phyloP scores from a whole-genome alignment of 805 yeast species.

The Kluyveromyces siamensis region DNA sequence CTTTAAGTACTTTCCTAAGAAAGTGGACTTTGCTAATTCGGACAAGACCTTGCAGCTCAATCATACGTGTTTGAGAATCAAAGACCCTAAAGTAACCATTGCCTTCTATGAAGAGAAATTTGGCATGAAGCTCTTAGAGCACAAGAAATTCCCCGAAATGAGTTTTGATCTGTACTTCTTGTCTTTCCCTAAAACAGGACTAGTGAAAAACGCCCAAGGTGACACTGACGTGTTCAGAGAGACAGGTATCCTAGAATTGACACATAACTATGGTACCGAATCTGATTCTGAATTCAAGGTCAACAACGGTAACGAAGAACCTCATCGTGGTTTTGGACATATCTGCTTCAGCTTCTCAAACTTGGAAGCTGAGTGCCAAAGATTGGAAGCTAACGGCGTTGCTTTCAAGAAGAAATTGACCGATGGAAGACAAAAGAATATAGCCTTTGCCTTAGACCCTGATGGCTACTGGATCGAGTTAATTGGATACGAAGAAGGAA shows the following conservation, averaged over 20 bases:
- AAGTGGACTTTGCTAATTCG: slow-evolving; percentile 15
- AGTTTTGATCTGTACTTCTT: slow-evolving; percentile 64
- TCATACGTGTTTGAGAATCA: slow-evolving; percentile 72
- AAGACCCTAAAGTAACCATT: slow-evolving; percentile 67
- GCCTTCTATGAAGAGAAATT: slow-evolving; percentile 67
- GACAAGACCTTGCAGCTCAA: slow-evolving; percentile 34
- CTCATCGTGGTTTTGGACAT: slow-evolving; percentile 90
- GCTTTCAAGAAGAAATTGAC: slow-evolving; percentile 70
- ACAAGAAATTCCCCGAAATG: slow-evolving; percentile 42
- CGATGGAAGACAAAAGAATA: slow-evolving; percentile 88
- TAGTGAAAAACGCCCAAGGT: slow-evolving; percentile 34
- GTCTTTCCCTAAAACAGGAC: slow-evolving; percentile 31
- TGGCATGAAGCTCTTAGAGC: slow-evolving; percentile 56
- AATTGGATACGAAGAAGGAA: slow-evolving; percentile 39
- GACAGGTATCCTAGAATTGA: slow-evolving; percentile 70
- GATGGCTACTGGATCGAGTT: slow-evolving; percentile 96
- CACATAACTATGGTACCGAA: slow-evolving; percentile 73
- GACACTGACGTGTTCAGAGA: slow-evolving; percentile 22
- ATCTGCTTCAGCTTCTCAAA: slow-evolving; percentile 82
- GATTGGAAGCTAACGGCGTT: slow-evolving; percentile 54
- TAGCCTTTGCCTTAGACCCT: slow-evolving; percentile 93
- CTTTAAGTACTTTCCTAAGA: slow-evolving; percentile 6
- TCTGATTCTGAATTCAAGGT: slow-evolving; percentile 44
- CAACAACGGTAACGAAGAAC: slow-evolving; percentile 78
- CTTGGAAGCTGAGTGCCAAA: slow-evolving; percentile 50